Percentiles rank a stretch among this genome's conserved stretches.
These are phyloP conservation scores for Botrytis cinerea DNA, from an alignment of 2,329 filamentous ascomycete species.

Conservation along the genomic window DNA sequence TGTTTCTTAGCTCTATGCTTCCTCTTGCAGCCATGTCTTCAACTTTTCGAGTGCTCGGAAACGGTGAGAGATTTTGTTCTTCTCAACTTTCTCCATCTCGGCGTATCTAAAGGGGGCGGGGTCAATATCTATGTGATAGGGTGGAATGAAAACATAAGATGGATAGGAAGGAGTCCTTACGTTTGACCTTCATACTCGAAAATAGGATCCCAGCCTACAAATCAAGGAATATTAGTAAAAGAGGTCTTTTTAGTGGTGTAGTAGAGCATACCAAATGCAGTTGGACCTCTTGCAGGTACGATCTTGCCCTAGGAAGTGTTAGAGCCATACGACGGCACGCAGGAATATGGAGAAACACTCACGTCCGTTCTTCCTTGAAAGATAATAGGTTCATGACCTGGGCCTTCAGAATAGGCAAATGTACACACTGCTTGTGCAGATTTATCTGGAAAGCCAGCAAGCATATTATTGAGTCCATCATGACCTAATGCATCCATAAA, in stretches of 20 bases:
- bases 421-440: conserved; percentile 92
- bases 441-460: conserved; percentile 87
- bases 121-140: background rate
- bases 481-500: conserved; percentile 85
- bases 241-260: background rate
- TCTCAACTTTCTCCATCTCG: conserved; percentile 86
- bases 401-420: conserved; percentile 87
- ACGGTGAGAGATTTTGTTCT: conserved; percentile 93
- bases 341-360: conserved; percentile 40
- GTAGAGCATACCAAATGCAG: conserved; percentile 71
- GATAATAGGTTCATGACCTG: conserved; percentile 77
- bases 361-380: conserved; percentile 91
- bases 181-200: conserved; percentile 94
- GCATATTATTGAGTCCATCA: conserved; percentile 83
- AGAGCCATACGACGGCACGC: conserved; percentile 18
- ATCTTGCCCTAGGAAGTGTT: conserved; percentile 64
- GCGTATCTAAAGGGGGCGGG: conserved; percentile 63
- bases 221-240: conserved; percentile 26
- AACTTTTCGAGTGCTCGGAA: conserved; percentile 85
- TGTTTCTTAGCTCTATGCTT: conserved; percentile 30
- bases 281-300: conserved; percentile 77
- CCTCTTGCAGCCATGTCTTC: conserved; percentile 67
- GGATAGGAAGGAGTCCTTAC: conserved; percentile 35
- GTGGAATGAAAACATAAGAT: background rate
- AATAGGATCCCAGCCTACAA: conserved; percentile 89